Evolutionary conservation across 179 eudicot genomes (phyloP), one percentile per base, ranked within the genome.

Genomic region (Amaranthus tricolor): DNA sequence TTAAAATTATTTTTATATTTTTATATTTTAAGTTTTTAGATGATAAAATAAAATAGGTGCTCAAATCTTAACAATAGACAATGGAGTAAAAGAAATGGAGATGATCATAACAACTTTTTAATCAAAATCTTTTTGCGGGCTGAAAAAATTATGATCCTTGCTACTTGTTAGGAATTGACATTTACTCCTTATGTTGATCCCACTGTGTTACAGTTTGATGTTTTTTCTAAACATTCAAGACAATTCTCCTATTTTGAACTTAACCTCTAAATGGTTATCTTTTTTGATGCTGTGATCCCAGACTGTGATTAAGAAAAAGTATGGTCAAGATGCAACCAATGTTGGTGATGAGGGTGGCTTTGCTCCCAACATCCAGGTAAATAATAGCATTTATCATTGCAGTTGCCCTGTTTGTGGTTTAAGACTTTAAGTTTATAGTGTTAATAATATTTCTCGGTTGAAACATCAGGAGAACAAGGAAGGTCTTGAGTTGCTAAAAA

Each of bases 281-380:
- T 56, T 40, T 31, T 31, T 5, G 54, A 5, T 45, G 60, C 40
- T 44, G 20, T 56, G 19, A 31, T n/a, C n/a, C 51, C 89, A 94
- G 98, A 77, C 91, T 84, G 98, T 95, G 74, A 94, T 94, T 74
- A 94, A 94, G 87, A 94, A 94, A 90, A 94, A 92, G 76, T 94
- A 94, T 74, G 99, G 97, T 67, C 99, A 95, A 84, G 99, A 95
- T 84, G 97, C 99, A 55, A 90, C 95, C 69, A 95, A 92, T 84
- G 99, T 95, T 71, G 99, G 99, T 82, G 99, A 95, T 68, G 99
- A 95, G 75, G 99, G 99, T 88, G 97, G 99, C 80, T 95, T 95
- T 86, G 97, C 99, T 82, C 99, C 99, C 71, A 90, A 92, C 76
- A 94, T 94, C 79, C 94, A 90, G 97, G 98, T 93, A 71, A 66